Evolutionary conservation across 2,329 filamentous ascomycete species (phyloP), one percentile per base, ranked within the genome.

Genomic region (Sporothrix curviconia): DNA sequence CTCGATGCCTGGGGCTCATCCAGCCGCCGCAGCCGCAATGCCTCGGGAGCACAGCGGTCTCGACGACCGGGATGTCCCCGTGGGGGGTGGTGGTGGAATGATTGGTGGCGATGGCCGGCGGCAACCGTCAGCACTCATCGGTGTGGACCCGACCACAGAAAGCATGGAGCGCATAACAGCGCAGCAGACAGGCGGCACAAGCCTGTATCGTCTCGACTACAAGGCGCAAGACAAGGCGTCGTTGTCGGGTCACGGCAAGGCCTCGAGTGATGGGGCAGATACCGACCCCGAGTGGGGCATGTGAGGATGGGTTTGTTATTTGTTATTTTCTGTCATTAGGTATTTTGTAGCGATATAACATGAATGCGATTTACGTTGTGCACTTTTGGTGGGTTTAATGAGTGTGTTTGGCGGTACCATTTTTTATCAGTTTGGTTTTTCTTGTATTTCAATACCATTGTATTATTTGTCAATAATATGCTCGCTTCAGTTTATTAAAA

Each of bases 1-100:
- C 60, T 61, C 28, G 63, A 62, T n/a, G 55, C 64, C 7, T 66
- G 64, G 64, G 22, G 58, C 40, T 32, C 7, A 36, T 54, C 56
- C 4, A 43, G 50, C 15, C 42, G 50, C 34, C 56, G 56, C 50
- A 54, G 56, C 28, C 56, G 56, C 25, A 49, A 50, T 36, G 42
- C 50, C 11, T 54, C 56, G 19, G 56, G 56, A 7, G 56, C 56
- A 17, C 50, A 58, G 25, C 56, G n/a, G 56, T 11, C 56, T 58
- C 28, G 56, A 54, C 19, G 50, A 58, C 56, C 39, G 51, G 3
- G 25, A 57, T 25, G 28, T 28, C 9, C 40, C 34, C 7, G 7
- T 11, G 3, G 28, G 47, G 9, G 3, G 7, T 22, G 17, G 5
- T 8, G 7, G 19, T 3, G 17, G 8, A 11, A 9, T n/a, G 3